Base-by-base conservation (phyloP, 1,139 yeast genomes). In the Yamadazyma mexicana region DNA sequence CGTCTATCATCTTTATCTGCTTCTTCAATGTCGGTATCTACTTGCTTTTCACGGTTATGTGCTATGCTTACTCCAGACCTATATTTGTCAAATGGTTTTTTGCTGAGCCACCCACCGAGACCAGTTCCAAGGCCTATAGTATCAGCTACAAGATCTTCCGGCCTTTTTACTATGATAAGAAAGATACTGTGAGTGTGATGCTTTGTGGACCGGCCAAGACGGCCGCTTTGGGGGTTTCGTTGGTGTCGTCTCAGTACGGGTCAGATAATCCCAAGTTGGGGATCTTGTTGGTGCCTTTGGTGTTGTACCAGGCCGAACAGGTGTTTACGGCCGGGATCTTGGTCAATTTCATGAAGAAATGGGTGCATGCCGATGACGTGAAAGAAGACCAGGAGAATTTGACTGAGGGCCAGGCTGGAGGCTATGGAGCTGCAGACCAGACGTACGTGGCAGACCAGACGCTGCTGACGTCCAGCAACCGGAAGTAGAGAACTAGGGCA, bases 201-300 rank as follows among this genome's bases (percentile, higher is more conserved):
- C 74, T 87, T 42, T 87, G 96, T 61, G 96, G 95, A 5, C 94
- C 95, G 1, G 95, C 96, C 3, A 88, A 88, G 58, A 87, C 96
- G 0, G 96, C 95, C 0, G 96, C 96, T 0, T 68, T 88, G 38
- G 96, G 96, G 33, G 95, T 88, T 1, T 85, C 95, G 1, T 69
- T 88, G 40, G 71, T 86, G 8, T 70, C 88, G 1, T 78, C 96
- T 0, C 96, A 88, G 59, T 88, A 87, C 57, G 94, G 95, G 7
- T 62, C 79, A 4, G 53, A 72, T 35, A 77, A 77, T 48, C 73
- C 74, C 5, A 68, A 79, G 47, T 66, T 87, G 46, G 96, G 96
- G 17, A 76, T 79, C 40, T 62, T 88, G 31, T 65, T 89, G 31
- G 88, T 87, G 4, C 94, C 96, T 0, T 69, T 88, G 55, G 95